Base-by-base conservation (phyloP, 176 grass and related monocot genomes). In the Canna indica region DNA sequence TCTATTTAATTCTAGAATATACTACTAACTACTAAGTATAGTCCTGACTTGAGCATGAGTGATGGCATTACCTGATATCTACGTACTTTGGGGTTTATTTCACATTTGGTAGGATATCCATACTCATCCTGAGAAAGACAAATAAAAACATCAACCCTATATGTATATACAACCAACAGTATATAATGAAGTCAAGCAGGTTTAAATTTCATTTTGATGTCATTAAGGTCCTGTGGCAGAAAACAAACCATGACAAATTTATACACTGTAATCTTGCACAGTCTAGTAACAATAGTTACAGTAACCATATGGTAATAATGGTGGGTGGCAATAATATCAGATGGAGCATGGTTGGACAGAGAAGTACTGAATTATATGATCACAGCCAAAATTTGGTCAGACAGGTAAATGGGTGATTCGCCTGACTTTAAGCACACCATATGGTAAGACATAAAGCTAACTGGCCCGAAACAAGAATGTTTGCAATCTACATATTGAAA, bases 41-140 rank as follows among this genome's bases (percentile, higher is more conserved):
- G 26, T 0, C 1, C 24, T 59, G 8, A 3, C 4, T 7, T 18
- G 11, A 35, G 18, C 16, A 46, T 71, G 17, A 64, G 47, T 54
- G 65, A 76, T 29, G 46, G 64, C 39, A 52, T 27, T 74, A 92
- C 93, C 93, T 97, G 93, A 58, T 88, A 97, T 81, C 88, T 84
- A 85, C 87, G 77, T 69, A 76, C 41, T 81, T 90, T 81, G 18
- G 89, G 79, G 63, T 76, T 87, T 53, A 90, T 77, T 79, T 46
- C 67, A 64, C 83, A 76, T 7, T 77, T 69, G 38, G 84, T 74
- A 73, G 86, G 86, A 76, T 81, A 66, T 26, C 86, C 93, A 85
- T 87, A 90, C 62, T 85, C 81, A 73, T 81, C 84, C 88, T 91
- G 80, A 60, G 60, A 59, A 85, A 77, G 35, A 45, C 0, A 42